A percentile compares a stretch with the other conserved stretches of the same genome.
Evolutionary conservation across 352 stramenopile species (phyloP).

Genomic region (Phytophthora pseudosyringae): DNA sequence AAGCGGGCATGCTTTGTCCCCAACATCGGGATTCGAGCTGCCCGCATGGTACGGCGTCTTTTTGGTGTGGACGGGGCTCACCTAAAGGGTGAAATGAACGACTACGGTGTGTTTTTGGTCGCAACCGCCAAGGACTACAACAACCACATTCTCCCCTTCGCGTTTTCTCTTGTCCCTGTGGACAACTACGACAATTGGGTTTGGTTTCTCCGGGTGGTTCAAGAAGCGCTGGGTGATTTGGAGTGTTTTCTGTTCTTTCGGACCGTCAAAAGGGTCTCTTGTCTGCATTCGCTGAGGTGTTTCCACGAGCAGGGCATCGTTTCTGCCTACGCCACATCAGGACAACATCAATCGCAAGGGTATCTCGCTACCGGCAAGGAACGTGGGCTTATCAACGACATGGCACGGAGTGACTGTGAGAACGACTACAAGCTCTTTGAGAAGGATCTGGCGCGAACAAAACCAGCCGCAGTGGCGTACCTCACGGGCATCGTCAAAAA

Average conservation of each 20-base stretch:
- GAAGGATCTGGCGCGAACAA: no score
- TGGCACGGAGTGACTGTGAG: no score
- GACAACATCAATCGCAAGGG: no score
- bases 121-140: conserved; percentile 38
- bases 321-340: no score
- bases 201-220: conserved; percentile 7
- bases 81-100: conserved; percentile 37
- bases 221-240: background rate
- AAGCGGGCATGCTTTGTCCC: conserved; percentile 16
- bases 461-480: no score
- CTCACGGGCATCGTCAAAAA: no score
- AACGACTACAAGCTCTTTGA: no score
- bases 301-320: no score
- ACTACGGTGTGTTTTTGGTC: conserved; percentile 25
- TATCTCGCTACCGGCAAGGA: no score
- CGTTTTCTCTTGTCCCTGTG: conserved; percentile 19
- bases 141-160: conserved; percentile 34
- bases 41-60: background rate
- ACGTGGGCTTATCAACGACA: no score
- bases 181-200: conserved; percentile 30
- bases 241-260: background rate
- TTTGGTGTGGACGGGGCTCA: conserved; percentile 26
- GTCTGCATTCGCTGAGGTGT: background rate
- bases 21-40: background rate
- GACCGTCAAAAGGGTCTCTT: conserved; percentile 13